These are phyloP conservation scores for Fusarium foetens DNA, from an alignment of 2,329 filamentous ascomycete genomes.

Conservation along the genomic window DNA sequence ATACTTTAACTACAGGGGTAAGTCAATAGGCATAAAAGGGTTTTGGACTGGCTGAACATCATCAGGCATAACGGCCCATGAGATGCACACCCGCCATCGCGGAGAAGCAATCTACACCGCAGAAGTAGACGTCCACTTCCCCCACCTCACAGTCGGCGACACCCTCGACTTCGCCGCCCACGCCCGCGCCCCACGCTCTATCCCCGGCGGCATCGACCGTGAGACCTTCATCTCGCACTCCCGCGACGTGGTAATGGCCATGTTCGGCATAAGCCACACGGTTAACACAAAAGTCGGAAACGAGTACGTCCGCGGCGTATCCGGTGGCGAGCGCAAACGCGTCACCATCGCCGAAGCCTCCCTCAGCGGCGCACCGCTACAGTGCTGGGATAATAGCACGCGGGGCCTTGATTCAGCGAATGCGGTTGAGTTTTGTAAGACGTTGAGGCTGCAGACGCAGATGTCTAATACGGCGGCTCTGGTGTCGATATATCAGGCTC, in stretches of 20 bases:
- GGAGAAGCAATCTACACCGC: conserved; percentile 87
- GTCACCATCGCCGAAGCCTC: conserved; percentile 52
- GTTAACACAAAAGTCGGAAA: conserved; percentile 75
- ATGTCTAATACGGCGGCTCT: conserved; percentile 66
- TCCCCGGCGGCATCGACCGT: conserved; percentile 65
- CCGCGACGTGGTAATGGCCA: conserved; percentile 76
- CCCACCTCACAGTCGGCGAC: conserved; percentile 77
- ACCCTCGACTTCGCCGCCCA: conserved; percentile 79
- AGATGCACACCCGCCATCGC: conserved; percentile 53
- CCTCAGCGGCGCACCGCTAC: conserved; percentile 56
- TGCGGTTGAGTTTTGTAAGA: conserved; percentile 72
- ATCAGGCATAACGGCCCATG: conserved; percentile 33
- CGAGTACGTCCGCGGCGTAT: conserved; percentile 71
- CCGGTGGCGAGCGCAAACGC: conserved; percentile 62
- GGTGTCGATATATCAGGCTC: conserved; percentile 74
- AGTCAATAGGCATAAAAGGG: not conserved
- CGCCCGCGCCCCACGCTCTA: conserved; percentile 68
- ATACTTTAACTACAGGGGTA: conserved; percentile 81
- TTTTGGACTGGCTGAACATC: not conserved
- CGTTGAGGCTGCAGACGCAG: conserved; percentile 68
- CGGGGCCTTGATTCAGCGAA: conserved; percentile 73
- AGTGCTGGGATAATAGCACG: conserved; percentile 79
- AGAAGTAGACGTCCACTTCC: conserved; percentile 83
- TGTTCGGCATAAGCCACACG: conserved; percentile 76
- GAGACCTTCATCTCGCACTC: conserved; percentile 66